Percentiles rank a stretch among this genome's conserved stretches.
These are phyloP conservation scores for Xylariales sp. DNA, from an alignment of 2,329 filamentous ascomycete species.

Conservation along the genomic window DNA sequence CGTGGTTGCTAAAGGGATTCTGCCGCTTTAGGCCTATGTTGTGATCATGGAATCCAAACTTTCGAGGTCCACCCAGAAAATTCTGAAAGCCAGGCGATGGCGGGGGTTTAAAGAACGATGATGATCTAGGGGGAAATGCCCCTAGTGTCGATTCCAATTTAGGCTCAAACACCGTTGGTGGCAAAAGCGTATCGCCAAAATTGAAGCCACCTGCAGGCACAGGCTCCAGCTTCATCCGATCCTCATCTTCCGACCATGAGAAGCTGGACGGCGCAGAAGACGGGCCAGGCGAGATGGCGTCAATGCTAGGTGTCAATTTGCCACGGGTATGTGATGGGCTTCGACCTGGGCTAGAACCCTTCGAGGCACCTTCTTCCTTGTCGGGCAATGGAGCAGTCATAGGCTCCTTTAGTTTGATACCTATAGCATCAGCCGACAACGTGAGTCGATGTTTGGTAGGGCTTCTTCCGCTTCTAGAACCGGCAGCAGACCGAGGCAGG, in stretches of 20 bases:
- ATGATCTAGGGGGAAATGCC: slow-evolving; percentile 44
- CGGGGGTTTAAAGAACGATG: slow-evolving; percentile 49
- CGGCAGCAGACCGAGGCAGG: slow-evolving; percentile 59
- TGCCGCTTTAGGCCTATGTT: slow-evolving; percentile 45
- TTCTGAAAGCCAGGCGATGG: slow-evolving; percentile 57
- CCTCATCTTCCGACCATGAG: slow-evolving; percentile 66
- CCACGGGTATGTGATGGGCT: slow-evolving; percentile 62
- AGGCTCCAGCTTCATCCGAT: slow-evolving; percentile 55
- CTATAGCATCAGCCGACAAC: slow-evolving; percentile 69
- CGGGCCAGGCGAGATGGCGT: slow-evolving; percentile 69
- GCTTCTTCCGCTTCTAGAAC: slow-evolving; percentile 63
- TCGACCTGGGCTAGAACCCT: slow-evolving; percentile 55
- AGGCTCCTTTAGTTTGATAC: slow-evolving; percentile 64
- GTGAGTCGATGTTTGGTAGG: slow-evolving; percentile 71
- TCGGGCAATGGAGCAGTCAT: slow-evolving; percentile 70
- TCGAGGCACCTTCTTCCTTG: slow-evolving; percentile 61
- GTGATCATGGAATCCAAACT: slow-evolving; percentile 58
- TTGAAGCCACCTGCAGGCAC: slow-evolving; percentile 54
- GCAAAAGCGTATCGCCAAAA: slow-evolving; percentile 50
- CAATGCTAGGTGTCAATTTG: slow-evolving; percentile 64
- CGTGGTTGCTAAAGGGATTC: slow-evolving; percentile 39
- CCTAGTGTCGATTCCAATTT: slow-evolving; percentile 30
- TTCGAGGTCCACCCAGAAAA: slow-evolving; percentile 53
- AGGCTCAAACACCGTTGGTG: slow-evolving; percentile 53
- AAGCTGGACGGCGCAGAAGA: slow-evolving; percentile 74